Percentiles rank a stretch among this genome's conserved stretches.
Conservation (phyloP, 192 early-diverging fungal species). For the Backusella circina region DNA sequence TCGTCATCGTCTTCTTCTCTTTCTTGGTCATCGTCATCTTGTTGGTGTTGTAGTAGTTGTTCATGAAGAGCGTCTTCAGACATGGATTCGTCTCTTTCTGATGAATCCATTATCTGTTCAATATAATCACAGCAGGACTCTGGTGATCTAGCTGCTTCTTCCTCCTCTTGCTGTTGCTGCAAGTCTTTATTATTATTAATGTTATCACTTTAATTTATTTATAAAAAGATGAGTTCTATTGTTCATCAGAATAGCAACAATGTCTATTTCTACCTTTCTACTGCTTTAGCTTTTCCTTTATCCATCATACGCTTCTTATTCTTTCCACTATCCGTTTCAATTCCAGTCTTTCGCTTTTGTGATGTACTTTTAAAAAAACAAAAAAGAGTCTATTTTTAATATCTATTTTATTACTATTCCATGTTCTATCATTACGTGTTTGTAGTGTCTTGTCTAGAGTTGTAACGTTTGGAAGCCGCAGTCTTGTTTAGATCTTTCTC, state of each 20-base stretch:
- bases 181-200: neutral
- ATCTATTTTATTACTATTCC: too few relatives aligned
- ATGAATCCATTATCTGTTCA: neutral
- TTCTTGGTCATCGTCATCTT: conserved; percentile 34
- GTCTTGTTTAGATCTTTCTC: neutral
- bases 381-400: too few relatives aligned
- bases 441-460: neutral
- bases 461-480: conserved; percentile 2
- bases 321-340: neutral
- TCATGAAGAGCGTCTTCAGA: neutral
- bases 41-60: conserved; percentile 12
- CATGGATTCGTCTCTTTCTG: neutral
- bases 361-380: neutral
- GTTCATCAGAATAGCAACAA: neutral
- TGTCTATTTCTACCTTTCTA: neutral
- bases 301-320: neutral
- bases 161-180: neutral
- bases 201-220: neutral
- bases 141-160: neutral
- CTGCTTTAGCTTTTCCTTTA: conserved; percentile 6
- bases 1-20: conserved; percentile 18
- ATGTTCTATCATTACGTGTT: neutral
- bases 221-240: neutral
- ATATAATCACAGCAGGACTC: neutral
- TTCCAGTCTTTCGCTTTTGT: conserved; percentile 8